These are phyloP conservation scores for Volutella citrinella DNA, from an alignment of 2,329 filamentous ascomycete species.

Conservation along the genomic window DNA sequence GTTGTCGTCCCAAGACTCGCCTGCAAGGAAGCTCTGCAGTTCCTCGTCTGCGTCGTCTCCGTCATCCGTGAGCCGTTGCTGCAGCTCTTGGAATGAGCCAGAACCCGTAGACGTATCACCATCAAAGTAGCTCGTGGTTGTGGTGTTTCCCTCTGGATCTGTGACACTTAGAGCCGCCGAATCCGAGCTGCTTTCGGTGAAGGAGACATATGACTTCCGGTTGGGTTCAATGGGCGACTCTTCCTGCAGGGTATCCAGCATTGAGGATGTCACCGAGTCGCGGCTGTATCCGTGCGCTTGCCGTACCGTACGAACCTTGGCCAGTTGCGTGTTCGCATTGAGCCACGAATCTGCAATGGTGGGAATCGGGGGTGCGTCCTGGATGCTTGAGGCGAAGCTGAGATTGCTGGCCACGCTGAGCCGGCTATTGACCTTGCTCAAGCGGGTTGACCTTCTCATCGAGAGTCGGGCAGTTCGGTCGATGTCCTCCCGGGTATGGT, in stretches of 20 bases:
- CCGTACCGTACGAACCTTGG: constrained; percentile 40
- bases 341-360: constrained; percentile 95
- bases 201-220: constrained; percentile 93
- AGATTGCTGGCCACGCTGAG: constrained; percentile 91
- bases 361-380: constrained; percentile 90
- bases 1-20: constrained; percentile 92
- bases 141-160: constrained; percentile 70
- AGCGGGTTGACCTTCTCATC: constrained; percentile 80
- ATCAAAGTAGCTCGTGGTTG: constrained; percentile 79
- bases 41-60: constrained; percentile 90
- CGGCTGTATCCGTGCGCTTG: constrained; percentile 54
- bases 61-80: constrained; percentile 81
- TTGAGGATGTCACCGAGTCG: constrained; percentile 84
- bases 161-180: constrained; percentile 67
- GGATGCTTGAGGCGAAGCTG: constrained; percentile 87
- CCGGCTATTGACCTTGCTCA: constrained; percentile 90
- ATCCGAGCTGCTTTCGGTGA: constrained; percentile 73
- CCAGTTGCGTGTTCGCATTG: constrained; percentile 41
- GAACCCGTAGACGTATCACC: constrained; percentile 69
- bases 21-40: constrained; percentile 82
- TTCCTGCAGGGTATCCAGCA: constrained; percentile 86
- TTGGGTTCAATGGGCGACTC: constrained; percentile 85
- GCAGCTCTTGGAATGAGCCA: constrained; percentile 79
- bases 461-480: constrained; percentile 93
- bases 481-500: constrained; percentile 90